Evolutionary conservation across 306 rosid species (phyloP), one percentile per base, ranked within the genome.

Genomic region (Gastrolobium bilobum): DNA sequence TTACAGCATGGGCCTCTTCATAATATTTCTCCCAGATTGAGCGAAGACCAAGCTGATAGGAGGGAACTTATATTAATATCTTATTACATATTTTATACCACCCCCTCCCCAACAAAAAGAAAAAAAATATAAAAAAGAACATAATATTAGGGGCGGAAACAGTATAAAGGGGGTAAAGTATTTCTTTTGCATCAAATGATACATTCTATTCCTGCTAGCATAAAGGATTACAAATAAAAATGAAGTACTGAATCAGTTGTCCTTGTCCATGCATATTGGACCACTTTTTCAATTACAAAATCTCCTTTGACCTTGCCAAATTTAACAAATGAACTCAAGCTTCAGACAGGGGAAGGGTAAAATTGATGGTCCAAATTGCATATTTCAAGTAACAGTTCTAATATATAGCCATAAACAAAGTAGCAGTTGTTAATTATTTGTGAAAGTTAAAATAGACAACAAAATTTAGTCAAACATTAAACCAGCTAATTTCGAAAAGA

Each of bases 21-120:
- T 88, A 96, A 81, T 96, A 96, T 67, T 96, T 96, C 88, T 96
- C 99, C 99, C 99, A 96, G 79, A 96, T 93, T 71, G 98, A 93
- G 80, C 97, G 94, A 85, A 96, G 99, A 71, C 99, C 99, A 61
- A 86, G 89, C 98, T 96, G 94, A 62, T 38, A 86, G 59, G 73
- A 73, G 51, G 15, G 69, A 71, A 52, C 50, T 60, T 73, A 79
- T 43, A 76, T 91, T 70, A 86, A 56, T 44, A 69, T 64, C 52
- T 64, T 14, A 47, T 60, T 13, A 67, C 57, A 47, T 83, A 78
- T 68, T 59, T 71, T 61, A 53, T 20, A 15, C 53, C 6, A 42
- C 52, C 84, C 70, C 7, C 72, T 7, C 43, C 61, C 67, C 57
- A 57, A 51, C 53, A 40, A 62, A 8, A 76, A 40, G 7, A 59